Evolutionary conservation across 169 alveolate genomes (phyloP), one percentile per base, ranked within the genome.

Genomic region (Plasmodium inui): DNA sequence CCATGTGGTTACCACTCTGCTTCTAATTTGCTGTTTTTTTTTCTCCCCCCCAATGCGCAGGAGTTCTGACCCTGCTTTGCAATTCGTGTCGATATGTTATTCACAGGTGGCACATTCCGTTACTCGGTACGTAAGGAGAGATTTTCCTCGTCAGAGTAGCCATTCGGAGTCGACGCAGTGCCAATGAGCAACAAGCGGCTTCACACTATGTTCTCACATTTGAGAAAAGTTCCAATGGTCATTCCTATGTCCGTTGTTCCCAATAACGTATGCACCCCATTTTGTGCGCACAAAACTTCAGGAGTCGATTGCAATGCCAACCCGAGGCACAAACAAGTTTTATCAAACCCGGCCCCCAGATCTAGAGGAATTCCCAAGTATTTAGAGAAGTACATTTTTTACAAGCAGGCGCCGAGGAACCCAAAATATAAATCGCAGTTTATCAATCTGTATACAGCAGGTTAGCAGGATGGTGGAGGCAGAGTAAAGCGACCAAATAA

Each of bases 271-370:
- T 88, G 53, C 28, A 14, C 50, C 19, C 72, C 14, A 4, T 76
- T 44, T 74, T 5, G 34, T 19, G 37, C 28, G 22, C n/a, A 82
- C 34, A 37, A 79, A 86, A 26, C 55, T 17, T 83, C 80, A 96
- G 97, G 98, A 5, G 98, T 97, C 44, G 98, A 97, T 92, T 97
- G 98, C 92, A 96, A 96, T 88, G 98, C 98, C 22, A 97, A 97
- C 84, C 98, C 98, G 41, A 93, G 98, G 46, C 98, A 97, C 92
- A 96, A 96, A 79, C 98, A 97, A 86, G 97, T 97, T 53, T 83
- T 97, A 81, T 95, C 97, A 0, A 95, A 95, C 50, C 98, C 98
- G 1, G 95, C 98, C 0, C 98, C 98, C 10, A 96, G 98, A 12
- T 96, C 98, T 74, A 91, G 98, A 71, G 98, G 98, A 55, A 96